Base-by-base conservation (phyloP, 169 alveolate species). In the Eimeria necatrix region DNA sequence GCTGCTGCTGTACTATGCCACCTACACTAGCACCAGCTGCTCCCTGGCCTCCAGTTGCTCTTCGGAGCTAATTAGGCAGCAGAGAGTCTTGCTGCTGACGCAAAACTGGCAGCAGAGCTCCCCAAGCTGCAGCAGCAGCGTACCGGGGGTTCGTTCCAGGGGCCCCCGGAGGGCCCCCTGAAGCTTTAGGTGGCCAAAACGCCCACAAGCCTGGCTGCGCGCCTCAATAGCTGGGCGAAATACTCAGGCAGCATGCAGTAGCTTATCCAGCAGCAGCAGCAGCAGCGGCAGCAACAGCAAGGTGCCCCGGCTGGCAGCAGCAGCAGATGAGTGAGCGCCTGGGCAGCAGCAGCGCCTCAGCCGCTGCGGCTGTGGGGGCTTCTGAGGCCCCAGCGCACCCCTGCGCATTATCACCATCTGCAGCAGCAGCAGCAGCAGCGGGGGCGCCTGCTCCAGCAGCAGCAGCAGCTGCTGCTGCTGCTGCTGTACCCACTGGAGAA, bases 271-370 rank as follows among this genome's bases (percentile, higher is more conserved):
- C 80, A 20, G 80, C 80, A 70, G 80, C 78, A 18, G 78, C 80
- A 70, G 80, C 80, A 70, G 80, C 80, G 32, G 80, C 80, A 70
- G 80, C 80, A 70, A 49, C 80, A 70, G 49, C 80, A 70, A 49
- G 41, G 41, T 32, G 41, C 41, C 41, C 41, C 80, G 22, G 80
- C 80, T 24, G 49, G 80, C 22, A 49, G 8, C 51, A 24, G 49
- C 32, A 6, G 80, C 80, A 70, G 80, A 70, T 70, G 80, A 49
- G 80, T 70, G 80, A 70, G 49, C 20, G 85, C 59, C 18, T 26
- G 59, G 41, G 59, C 85, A 74, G 85, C 61, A 32, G 32, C 85
- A 18, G 59, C 85, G 26, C 46, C n/a, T 32, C 60, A 32, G 41
- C 41, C 41, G 0, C 41, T 32, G 41, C 68, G 12, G 68, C 68